Base-by-base conservation (phyloP, 805 yeast genomes). In the Zygosaccharomyces siamensis region DNA sequence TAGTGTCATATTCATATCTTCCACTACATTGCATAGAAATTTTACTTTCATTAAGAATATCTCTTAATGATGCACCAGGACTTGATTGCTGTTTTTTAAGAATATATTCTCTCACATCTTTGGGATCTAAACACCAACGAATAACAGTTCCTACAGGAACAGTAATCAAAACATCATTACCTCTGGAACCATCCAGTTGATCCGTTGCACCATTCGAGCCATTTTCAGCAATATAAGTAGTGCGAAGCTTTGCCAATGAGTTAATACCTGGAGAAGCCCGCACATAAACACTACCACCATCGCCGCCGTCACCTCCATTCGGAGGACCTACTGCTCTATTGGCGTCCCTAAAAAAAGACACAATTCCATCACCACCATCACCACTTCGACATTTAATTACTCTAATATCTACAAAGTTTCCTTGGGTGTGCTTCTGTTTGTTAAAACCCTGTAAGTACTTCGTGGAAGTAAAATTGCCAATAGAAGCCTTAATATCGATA, bases 241-340 rank as follows among this genome's bases (percentile, higher is more conserved):
- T 77, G 51, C 77, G 77, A 26, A 92, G 59, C 51, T 81, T 80
- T 57, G 88, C 89, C 50, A 93, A 67, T 3, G 93, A 83, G 32
- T 81, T 78, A 38, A 86, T 58, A 20, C 86, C 86, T 43, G 79
- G 79, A 1, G 83, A 81, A 2, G 95, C 96, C 62, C 84, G 87
- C 2, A 93, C 79, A 62, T 84, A 92, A 2, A 93, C 77, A 46
- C 83, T 76, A 2, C 99, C 99, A 20, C 99, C 99, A 52, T 75
- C 71, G 4, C 98, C 99, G 27, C 99, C 99, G 69, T 93, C 97
- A 7, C 99, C 99, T n/a, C 99, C 99, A 66, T 90, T 95, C 0
- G 99, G 96, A 0, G 99, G 98, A 0, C 99, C 99, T 16, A 77
- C 75, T 0, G 96, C 75, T 38, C 87, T 70, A 36, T 89, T 87